Conservation (phyloP, 2,329 filamentous ascomycete species). For the Alternaria panax region DNA sequence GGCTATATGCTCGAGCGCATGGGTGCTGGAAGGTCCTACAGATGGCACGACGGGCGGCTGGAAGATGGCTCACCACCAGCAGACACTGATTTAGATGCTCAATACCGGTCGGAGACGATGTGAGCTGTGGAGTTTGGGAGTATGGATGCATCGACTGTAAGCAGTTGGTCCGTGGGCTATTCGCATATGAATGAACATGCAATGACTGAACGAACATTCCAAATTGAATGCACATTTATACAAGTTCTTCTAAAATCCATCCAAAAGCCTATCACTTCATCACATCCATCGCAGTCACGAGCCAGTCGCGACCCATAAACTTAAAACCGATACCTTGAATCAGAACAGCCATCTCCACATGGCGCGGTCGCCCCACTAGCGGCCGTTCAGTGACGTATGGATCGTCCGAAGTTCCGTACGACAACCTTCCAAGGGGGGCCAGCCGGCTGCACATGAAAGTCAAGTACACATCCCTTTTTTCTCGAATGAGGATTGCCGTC, state of each 20-base stretch:
- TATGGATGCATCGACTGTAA: neutral
- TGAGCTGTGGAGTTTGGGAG: neutral
- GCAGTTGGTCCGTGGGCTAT: neutral
- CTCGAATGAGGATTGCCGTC: conserved; percentile 12
- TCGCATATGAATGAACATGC: neutral
- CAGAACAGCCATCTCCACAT: conserved; percentile 20
- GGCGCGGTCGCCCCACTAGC: conserved; percentile 22
- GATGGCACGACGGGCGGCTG: conserved; percentile 23
- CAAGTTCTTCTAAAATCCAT: neutral
- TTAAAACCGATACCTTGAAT: conserved; percentile 5
- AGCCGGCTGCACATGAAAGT: neutral
- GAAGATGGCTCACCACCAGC: conserved; percentile 42
- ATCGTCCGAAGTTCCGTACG: conserved; percentile 20
- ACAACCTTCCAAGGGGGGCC: neutral
- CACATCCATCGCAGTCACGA: neutral
- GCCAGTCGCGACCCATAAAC: neutral
- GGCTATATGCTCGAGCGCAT: conserved; percentile 39
- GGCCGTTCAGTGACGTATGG: conserved; percentile 31
- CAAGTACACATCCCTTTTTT: neutral
- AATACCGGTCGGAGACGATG: neutral
- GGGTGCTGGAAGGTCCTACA: conserved; percentile 29
- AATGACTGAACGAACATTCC: neutral
- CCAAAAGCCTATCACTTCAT: neutral
- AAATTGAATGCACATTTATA: neutral
- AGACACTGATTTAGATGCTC: conserved; percentile 32